Base-by-base conservation (phyloP, 2,329 filamentous ascomycete genomes). In the Clonostachys sp. region DNA sequence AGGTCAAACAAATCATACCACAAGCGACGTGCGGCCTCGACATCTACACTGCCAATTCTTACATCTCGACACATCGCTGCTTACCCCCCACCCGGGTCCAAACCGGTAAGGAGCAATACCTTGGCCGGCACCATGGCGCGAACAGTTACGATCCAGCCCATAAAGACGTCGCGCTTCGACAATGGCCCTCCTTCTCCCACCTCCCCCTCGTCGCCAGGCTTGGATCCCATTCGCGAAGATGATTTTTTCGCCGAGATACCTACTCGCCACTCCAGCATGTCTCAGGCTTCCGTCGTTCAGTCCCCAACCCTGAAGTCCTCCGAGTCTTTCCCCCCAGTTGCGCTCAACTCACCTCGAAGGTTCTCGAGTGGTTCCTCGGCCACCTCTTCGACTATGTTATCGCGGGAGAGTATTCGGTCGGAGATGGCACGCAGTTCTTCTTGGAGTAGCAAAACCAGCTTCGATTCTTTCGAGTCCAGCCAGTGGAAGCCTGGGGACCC, bases 381-480 rank as follows among this genome's bases (percentile, higher is more conserved):
- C 16, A 55, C 58, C 40, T 51, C 50, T 9, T 56, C 57, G 9
- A 55, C 57, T 46, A 55, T 58, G 45, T 61, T 58, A 48, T 62
- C 66, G 16, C 55, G 53, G 35, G 59, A 64, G 8, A 62, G 51
- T 51, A 53, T 52, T 16, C 55, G 54, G 7, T 55, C 56, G 35
- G 48, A 50, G 12, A 53, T 60, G 34, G 55, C 51, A 38, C 55
- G 60, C 39, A 58, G 53, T 6, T 48, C 61, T 4, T 64, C 66
- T 3, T 61, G 57, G 53, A 67, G 65, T 39, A 71, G 61, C 51
- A 63, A 60, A 49, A 65, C 66, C 41, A 71, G 64, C 53, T 61
- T 71, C 50, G 72, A 71, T 10, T 67, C 67, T 4, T 65, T 65
- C 53, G 64, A 71, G 34, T 60, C 67, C 1, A 42, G 36, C 35